Conservation (phyloP, 768 basidiomycete species). For the Kwoniella botswanensis region DNA sequence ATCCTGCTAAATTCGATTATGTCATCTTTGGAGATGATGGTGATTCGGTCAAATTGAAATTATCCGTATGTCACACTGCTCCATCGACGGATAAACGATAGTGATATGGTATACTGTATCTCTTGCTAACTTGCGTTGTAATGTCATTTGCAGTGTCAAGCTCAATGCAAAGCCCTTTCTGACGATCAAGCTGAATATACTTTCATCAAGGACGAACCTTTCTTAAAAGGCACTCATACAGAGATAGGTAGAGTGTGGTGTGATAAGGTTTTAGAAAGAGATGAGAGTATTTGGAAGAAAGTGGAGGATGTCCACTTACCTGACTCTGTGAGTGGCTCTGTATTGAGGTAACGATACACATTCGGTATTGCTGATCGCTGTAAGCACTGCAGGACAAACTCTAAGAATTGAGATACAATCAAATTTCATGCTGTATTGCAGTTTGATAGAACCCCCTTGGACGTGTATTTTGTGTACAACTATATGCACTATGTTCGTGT, state of each 20-base stretch:
- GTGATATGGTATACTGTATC: not conserved
- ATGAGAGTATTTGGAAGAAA: constrained; percentile 6
- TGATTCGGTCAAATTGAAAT: not conserved
- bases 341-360: not conserved
- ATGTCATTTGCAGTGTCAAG: not conserved
- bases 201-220: not conserved
- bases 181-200: not conserved
- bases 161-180: not conserved
- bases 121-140: not conserved
- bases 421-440: too few species aligned
- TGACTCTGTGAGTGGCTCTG: constrained; percentile 1
- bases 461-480: too few species aligned
- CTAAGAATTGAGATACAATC: too few species aligned
- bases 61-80: not conserved
- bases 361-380: not conserved
- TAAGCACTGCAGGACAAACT: not conserved
- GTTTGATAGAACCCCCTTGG: too few species aligned
- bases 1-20: not conserved
- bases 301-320: not conserved
- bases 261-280: not conserved
- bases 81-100: not conserved
- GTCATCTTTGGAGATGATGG: not conserved
- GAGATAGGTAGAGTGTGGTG: constrained; percentile 6
- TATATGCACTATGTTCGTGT: too few species aligned
- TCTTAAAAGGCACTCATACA: not conserved